These are phyloP conservation scores for Eutrema japonicum DNA, from an alignment of 345 rosid species.

Conservation along the genomic window DNA sequence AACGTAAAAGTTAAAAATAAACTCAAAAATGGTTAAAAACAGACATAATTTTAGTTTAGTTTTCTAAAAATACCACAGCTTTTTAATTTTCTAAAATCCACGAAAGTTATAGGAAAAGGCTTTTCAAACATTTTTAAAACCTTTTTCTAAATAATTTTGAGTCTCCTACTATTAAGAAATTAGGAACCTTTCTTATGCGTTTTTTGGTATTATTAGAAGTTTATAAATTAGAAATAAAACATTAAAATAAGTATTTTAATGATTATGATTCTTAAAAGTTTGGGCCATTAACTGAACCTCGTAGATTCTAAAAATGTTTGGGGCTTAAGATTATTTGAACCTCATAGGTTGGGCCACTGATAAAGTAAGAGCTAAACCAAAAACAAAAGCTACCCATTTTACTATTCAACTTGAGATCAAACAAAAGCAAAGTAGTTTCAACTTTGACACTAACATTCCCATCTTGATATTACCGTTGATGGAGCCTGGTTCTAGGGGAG, in stretches of 20 bases:
- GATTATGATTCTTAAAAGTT: neutral
- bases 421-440: slow-evolving; percentile 23
- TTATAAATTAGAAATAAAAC: neutral
- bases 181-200: neutral
- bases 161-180: neutral
- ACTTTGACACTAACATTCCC: slow-evolving; percentile 17
- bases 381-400: slow-evolving; percentile 33
- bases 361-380: slow-evolving; percentile 26
- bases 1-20: slow-evolving; percentile 3
- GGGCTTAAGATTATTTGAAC: slow-evolving; percentile 36
- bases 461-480: slow-evolving; percentile 22
- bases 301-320: slow-evolving; percentile 1
- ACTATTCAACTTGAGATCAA: slow-evolving; percentile 35
- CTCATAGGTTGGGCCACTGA: slow-evolving; percentile 26
- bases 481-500: slow-evolving; percentile 51
- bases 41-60: neutral
- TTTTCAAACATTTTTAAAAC: neutral
- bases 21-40: neutral
- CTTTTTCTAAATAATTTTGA: neutral
- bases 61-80: neutral
- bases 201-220: neutral
- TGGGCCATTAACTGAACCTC: neutral
- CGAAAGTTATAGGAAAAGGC: neutral
- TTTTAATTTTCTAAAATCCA: neutral
- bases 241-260: neutral